Conservation (phyloP, 345 rosid genomes). For the Geranium rotundifolium region DNA sequence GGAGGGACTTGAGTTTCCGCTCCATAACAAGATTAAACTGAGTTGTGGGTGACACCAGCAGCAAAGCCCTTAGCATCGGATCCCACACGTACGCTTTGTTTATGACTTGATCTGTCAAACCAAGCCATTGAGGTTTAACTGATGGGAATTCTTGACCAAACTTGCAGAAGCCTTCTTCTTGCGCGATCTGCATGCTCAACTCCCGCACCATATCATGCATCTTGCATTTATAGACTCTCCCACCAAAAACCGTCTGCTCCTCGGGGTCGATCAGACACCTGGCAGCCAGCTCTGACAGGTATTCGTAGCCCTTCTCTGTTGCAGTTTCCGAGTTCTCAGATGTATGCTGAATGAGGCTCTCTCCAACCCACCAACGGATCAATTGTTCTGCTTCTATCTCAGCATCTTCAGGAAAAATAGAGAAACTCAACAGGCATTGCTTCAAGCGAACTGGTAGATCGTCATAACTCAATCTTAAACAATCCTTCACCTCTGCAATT, state of each 20-base stretch:
- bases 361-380: too few species aligned
- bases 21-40: too few species aligned
- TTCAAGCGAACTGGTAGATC: conserved; percentile 3
- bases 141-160: conserved; percentile 3
- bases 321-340: conserved; percentile 3
- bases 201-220: conserved; percentile 10
- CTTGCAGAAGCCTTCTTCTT: conserved; percentile 2
- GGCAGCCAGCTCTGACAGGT: conserved; percentile 2
- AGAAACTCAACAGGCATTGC: conserved; percentile 6
- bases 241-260: not conserved
- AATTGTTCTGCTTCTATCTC: conserved; percentile 2
- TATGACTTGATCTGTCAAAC: not conserved
- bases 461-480: conserved; percentile 3
- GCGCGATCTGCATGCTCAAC: conserved; percentile 2
- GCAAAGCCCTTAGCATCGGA: too few species aligned
- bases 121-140: not conserved
- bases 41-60: too few species aligned
- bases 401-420: conserved; percentile 3
- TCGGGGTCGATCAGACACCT: conserved; percentile 6
- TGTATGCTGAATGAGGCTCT: not conserved
- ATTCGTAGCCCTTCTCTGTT: not conserved
- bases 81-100: too few species aligned
- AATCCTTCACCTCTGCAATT: too few species aligned
- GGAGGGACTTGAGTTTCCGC: too few species aligned
- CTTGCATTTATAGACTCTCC: conserved; percentile 6